Evolutionary conservation across 257 asterid species (phyloP).

Genomic region (Verbena officinalis): DNA sequence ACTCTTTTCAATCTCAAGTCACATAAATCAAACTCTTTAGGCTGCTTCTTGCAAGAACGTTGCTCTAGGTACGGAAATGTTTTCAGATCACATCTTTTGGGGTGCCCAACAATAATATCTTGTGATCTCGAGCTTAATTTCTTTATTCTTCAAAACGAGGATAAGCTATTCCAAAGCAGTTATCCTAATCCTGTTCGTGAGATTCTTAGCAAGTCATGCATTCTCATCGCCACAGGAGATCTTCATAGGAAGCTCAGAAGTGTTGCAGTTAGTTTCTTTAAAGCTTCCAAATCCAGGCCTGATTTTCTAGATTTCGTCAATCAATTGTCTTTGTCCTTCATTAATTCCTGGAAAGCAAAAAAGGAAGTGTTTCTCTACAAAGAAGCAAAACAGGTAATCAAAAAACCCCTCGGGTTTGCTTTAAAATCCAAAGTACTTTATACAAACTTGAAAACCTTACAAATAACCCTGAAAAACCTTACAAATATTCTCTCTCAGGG

Average conservation of each 20-base stretch:
- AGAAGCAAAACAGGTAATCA: constrained; percentile 72
- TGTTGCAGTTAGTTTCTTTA: constrained; percentile 47
- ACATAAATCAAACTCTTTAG: constrained; percentile 56
- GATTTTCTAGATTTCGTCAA: constrained; percentile 42
- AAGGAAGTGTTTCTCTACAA: constrained; percentile 43
- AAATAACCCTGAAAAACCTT: too few relatives aligned
- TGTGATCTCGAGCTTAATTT: constrained; percentile 61
- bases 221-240: constrained; percentile 61
- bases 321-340: constrained; percentile 28
- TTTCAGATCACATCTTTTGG: constrained; percentile 69
- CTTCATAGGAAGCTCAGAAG: constrained; percentile 61
- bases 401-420: too few relatives aligned
- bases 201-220: constrained; percentile 56
- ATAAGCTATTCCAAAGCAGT: constrained; percentile 49
- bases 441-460: too few relatives aligned
- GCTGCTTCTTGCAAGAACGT: constrained; percentile 57
- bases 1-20: constrained; percentile 64
- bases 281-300: constrained; percentile 45
- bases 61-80: constrained; percentile 64
- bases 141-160: constrained; percentile 77
- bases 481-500: too few relatives aligned
- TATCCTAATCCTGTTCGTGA: constrained; percentile 67
- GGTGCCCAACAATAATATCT: constrained; percentile 69
- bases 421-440: too few relatives aligned
- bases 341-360: constrained; percentile 45